A percentile compares a stretch with the other conserved stretches of the same genome.
These are phyloP conservation scores for Citrus unshiu DNA, from an alignment of 345 rosid genomes.

Conservation along the genomic window DNA sequence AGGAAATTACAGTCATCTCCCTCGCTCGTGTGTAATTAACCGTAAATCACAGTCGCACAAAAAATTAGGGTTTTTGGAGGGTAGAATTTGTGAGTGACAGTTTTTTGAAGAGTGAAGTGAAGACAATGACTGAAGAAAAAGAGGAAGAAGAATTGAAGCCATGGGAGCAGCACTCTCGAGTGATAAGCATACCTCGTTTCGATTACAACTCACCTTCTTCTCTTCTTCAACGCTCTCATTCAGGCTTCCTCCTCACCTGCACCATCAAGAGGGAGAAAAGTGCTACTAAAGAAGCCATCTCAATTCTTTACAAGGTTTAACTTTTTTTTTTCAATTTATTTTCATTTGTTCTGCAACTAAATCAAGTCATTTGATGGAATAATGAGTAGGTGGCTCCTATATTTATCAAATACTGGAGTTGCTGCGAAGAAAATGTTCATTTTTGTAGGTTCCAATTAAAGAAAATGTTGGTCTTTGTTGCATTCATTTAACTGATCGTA, in stretches of 20 bases:
- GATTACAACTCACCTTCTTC: constrained; percentile 87
- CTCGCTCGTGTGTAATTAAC: too few relatives aligned
- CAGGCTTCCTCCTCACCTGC: constrained; percentile 87
- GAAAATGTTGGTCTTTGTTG: background rate
- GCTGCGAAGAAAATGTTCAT: too few relatives aligned
- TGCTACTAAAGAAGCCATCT: constrained; percentile 84
- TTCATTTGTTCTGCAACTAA: background rate
- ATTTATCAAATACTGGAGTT: too few relatives aligned
- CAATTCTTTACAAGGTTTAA: constrained; percentile 73
- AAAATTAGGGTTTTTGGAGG: background rate
- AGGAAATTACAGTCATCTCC: too few relatives aligned
- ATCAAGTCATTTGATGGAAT: too few relatives aligned
- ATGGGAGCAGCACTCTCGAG: constrained; percentile 79
- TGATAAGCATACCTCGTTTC: constrained; percentile 86
- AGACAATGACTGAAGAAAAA: constrained; percentile 4
- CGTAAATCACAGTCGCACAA: background rate
- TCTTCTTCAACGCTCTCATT: constrained; percentile 65
- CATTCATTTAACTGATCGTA: background rate
- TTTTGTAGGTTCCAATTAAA: background rate
- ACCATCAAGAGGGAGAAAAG: constrained; percentile 87
- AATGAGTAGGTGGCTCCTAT: background rate
- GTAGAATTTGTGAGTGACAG: background rate
- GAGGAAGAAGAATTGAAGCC: constrained; percentile 44
- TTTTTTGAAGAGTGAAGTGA: background rate
- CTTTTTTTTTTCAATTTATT: background rate